A percentile compares a stretch with the other conserved stretches of the same genome.
phyloP scores from a whole-genome alignment of 1,284 basidiomycete species.

The Malassezia pachydermatis region DNA sequence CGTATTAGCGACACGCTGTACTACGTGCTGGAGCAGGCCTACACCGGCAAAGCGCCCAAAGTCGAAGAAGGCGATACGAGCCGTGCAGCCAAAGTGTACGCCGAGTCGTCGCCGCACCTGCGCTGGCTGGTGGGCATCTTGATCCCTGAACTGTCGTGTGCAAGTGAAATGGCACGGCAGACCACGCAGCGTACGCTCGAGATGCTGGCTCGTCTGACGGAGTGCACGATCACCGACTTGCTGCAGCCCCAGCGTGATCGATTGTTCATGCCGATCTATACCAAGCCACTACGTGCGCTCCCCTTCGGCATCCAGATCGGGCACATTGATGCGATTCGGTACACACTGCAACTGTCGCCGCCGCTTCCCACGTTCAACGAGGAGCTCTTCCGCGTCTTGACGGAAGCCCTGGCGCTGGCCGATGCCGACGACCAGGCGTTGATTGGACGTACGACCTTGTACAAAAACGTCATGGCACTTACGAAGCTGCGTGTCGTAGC shows the following conservation, averaged over 20 bases:
- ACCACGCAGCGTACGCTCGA: constrained; percentile 74
- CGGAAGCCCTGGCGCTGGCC: constrained; percentile 86
- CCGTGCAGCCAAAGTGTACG: constrained; percentile 6
- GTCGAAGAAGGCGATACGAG: constrained; percentile 21
- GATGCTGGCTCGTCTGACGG: constrained; percentile 65
- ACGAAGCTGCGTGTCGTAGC: constrained; percentile 89
- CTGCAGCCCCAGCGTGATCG: constrained; percentile 76
- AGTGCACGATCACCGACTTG: constrained; percentile 65
- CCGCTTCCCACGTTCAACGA: constrained; percentile 81
- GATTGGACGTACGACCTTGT: constrained; percentile 61
- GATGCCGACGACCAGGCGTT: constrained; percentile 85
- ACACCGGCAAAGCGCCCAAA: constrained; percentile 22
- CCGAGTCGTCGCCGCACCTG: constrained; percentile 32
- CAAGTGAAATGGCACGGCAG: constrained; percentile 74
- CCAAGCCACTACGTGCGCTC: constrained; percentile 89
- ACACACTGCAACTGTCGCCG: constrained; percentile 67
- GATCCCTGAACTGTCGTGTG: constrained; percentile 77
- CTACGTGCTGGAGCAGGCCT: constrained; percentile 58
- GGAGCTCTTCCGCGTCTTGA: constrained; percentile 79
- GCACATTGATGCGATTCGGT: constrained; percentile 93
- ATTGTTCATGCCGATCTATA: constrained; percentile 79
- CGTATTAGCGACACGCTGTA: constrained; percentile 70
- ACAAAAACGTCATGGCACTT: constrained; percentile 73
- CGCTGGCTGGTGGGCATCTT: constrained; percentile 67
- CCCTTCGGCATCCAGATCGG: constrained; percentile 95